Evolutionary conservation across 108 stramenopile genomes (phyloP), one percentile per base, ranked within the genome.

Genomic region (Thalassiosira profunda): DNA sequence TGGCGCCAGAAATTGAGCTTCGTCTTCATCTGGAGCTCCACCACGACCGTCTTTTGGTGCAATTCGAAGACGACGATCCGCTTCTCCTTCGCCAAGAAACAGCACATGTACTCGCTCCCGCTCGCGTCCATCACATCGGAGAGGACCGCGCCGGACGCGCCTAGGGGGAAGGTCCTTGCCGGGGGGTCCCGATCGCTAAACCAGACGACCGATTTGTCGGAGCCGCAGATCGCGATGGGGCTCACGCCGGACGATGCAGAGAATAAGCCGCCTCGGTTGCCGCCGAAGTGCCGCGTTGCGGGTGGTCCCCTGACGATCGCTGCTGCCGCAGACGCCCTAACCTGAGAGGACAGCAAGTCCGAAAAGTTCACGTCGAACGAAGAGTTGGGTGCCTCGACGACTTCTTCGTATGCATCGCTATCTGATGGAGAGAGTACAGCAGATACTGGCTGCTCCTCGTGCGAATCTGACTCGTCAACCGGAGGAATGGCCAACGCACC

Each of bases 1-100:
- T 86, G 93, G 17, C 94, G 74, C 94, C 94, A 95, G 45, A 79
- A 95, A 65, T 95, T 95, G n/a, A 95, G 78, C 53, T 95, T 95
- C 4, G 94, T 95, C 30, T 92, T 95, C 94, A 95, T 95, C 81
- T 95, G 91, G 5, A 95, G 69, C 61, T 95, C 94, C 14, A 95
- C 89, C 30, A 92, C 87, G 1, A 92, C 88, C 2, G 90, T 87
- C 42, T 88, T 80, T 15, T 85, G 78, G 23, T 87, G 71, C 28
- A 92, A 59, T 56, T 92, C 90, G 63, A 92, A 91, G 15, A 92
- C 86, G 36, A 92, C 78, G 84, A 95, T 93, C 33, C 90, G 63
- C 66, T 91, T 92, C 48, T 95, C 94, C 67, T 89, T 91, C 7
- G 94, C 91, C 21, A 91, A 81, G 56, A 95, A 95, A 55, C 94